Base-by-base conservation (phyloP, 257 asterid genomes). In the Fraxinus americana region DNA sequence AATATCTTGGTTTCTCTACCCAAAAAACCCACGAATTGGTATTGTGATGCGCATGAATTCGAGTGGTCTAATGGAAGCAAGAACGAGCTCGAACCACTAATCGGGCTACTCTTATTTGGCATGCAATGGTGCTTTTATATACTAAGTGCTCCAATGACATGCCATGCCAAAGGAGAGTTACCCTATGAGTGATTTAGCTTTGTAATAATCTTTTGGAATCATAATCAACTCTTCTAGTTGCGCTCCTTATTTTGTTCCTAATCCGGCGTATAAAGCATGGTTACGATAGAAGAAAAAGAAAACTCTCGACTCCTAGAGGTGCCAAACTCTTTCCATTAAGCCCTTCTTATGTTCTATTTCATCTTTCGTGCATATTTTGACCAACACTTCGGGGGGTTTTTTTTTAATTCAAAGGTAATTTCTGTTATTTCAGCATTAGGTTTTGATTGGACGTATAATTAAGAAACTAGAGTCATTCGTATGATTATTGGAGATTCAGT, bases 141-240 rank as follows among this genome's bases (percentile, higher is more conserved):
- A 41, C 3, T 0, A 4, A 43, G 34, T 30, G 2, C 3, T 54
- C 65, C 12, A n/a, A 2, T 21, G 13, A 27, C n/a, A n/a, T n/a
- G n/a, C n/a, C 35, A 50, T 50, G 80, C 80, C 80, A 76, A 76
- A 68, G 68, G 69, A 76, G 80, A 76, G 80, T 76, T 76, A 75
- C 80, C 80, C 75, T 48, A 57, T 68, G 69, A 76, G 57, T 68
- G 80, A 45, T 67, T 76, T 71, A 32, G 74, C 75, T 67, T 68
- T 48, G 32, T 30, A n/a, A 1, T 54, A 19, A 4, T 7, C 25
- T 17, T 54, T 17, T n/a, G 65, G 3, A 17, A 54, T 54, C n/a
- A n/a, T 11, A 41, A 10, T 13, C 13, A 41, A 41, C 48, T 41
- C 48, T 41, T 41, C 48, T 9, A 41, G 48, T 41, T 13, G n/a